A percentile compares a stretch with the other conserved stretches of the same genome.
phyloP scores from a whole-genome alignment of 257 asterid genomes.

The Paulownia fortunei region DNA sequence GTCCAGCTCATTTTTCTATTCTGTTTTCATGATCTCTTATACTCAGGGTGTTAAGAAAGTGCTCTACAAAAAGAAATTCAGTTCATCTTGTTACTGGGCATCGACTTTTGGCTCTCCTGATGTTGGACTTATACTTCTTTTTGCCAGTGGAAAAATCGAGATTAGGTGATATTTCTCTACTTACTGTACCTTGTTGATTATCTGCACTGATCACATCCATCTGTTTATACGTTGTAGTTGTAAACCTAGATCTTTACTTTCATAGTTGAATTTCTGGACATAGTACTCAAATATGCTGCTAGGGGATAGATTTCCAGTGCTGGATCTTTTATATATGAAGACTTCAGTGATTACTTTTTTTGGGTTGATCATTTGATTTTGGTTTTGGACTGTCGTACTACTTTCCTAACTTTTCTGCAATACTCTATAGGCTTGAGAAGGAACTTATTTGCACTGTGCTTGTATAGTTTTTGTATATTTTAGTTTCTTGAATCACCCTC shows the following conservation, averaged over 20 bases:
- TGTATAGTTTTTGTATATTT: too few species aligned
- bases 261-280: too few species aligned
- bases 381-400: too few species aligned
- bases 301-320: too few species aligned
- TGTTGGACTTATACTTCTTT: slow-evolving; percentile 73
- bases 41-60: slow-evolving; percentile 86
- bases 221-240: neutral
- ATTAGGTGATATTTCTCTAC: slow-evolving; percentile 57
- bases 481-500: too few species aligned
- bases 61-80: slow-evolving; percentile 79
- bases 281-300: too few species aligned
- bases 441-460: too few species aligned
- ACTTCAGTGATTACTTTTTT: too few species aligned
- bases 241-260: neutral
- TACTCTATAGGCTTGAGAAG: too few species aligned
- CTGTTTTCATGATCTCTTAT: slow-evolving; percentile 24
- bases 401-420: too few species aligned
- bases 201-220: neutral
- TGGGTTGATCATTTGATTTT: too few species aligned
- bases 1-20: neutral
- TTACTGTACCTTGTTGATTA: slow-evolving; percentile 17
- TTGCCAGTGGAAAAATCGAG: slow-evolving; percentile 79
- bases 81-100: slow-evolving; percentile 81
- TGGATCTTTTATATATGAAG: too few species aligned
- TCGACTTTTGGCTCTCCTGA: slow-evolving; percentile 72